Percentiles rank a stretch among this genome's conserved stretches.
Conservation (phyloP, 2,329 filamentous ascomycete species). For the Diaporthe destruens region DNA sequence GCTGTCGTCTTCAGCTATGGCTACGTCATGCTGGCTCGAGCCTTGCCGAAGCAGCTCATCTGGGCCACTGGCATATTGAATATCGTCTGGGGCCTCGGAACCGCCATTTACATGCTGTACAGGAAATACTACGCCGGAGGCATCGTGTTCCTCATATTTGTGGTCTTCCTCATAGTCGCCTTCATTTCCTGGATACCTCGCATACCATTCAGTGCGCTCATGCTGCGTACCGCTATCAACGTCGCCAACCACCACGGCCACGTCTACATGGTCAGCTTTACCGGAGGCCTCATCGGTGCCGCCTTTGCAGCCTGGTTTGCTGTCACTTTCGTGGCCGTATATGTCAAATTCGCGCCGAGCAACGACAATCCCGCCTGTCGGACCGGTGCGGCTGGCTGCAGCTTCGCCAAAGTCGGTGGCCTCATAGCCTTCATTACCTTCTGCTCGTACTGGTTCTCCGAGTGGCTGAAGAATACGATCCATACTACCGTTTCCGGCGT, state of each 20-base stretch:
- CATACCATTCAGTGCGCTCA: slow-evolving; percentile 91
- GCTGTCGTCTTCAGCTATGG: slow-evolving; percentile 80
- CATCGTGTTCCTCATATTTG: slow-evolving; percentile 88
- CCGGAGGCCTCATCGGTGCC: slow-evolving; percentile 82
- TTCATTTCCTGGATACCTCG: slow-evolving; percentile 91
- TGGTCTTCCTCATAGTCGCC: slow-evolving; percentile 82
- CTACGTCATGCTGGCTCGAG: slow-evolving; percentile 81
- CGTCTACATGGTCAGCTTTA: slow-evolving; percentile 85
- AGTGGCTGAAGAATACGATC: slow-evolving; percentile 94
- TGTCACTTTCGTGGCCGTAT: slow-evolving; percentile 87
- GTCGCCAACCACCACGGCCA: slow-evolving; percentile 87
- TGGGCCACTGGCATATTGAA: slow-evolving; percentile 94
- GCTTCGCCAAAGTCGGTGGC: slow-evolving; percentile 82
- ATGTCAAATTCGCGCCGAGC: slow-evolving; percentile 82
- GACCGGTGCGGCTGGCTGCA: slow-evolving; percentile 72
- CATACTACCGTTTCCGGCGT: slow-evolving; percentile 89
- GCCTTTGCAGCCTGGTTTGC: slow-evolving; percentile 88
- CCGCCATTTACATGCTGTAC: slow-evolving; percentile 86
- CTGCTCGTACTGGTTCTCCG: slow-evolving; percentile 92
- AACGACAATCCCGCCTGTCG: slow-evolving; percentile 64
- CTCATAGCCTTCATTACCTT: slow-evolving; percentile 90
- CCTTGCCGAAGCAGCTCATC: slow-evolving; percentile 90
- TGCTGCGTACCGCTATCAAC: slow-evolving; percentile 88
- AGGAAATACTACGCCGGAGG: slow-evolving; percentile 84
- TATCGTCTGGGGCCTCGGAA: slow-evolving; percentile 85